phyloP scores from a whole-genome alignment of 352 stramenopile genomes.

The Aphanomyces stellatus region DNA sequence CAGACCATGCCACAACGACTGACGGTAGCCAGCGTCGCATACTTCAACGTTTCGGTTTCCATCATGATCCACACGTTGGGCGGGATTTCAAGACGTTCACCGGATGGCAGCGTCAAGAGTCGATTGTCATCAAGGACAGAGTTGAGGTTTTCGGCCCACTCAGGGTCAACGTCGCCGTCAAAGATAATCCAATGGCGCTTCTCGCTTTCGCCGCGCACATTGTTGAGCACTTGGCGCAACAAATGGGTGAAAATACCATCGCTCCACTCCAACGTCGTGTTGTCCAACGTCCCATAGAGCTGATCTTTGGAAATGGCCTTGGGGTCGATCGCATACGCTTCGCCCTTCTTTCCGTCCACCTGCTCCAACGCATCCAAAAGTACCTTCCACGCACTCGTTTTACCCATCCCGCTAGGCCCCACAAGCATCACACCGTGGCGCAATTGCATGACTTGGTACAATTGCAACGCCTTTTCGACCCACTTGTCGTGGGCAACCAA shows the following conservation, averaged over 20 bases:
- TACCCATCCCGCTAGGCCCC: constrained; percentile 94
- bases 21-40: constrained; percentile 99
- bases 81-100: constrained; percentile 97
- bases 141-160: constrained; percentile 99
- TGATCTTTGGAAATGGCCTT: constrained; percentile 98
- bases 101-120: constrained; percentile 97
- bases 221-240: constrained; percentile 94
- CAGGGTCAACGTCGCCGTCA: constrained; percentile 99
- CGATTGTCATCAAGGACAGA: constrained; percentile 99
- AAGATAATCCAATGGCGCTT: constrained; percentile 99
- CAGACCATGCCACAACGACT: constrained; percentile 99
- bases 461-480: constrained; percentile 98
- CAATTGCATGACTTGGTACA: constrained; percentile 97
- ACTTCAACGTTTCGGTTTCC: constrained; percentile 98
- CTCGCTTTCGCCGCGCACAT: constrained; percentile 94
- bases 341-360: constrained; percentile 93
- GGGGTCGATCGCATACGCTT: constrained; percentile 98
- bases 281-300: constrained; percentile 98
- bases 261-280: constrained; percentile 99
- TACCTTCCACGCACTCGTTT: constrained; percentile 91
- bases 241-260: constrained; percentile 99
- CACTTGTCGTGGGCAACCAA: constrained; percentile 88
- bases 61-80: constrained; percentile 99
- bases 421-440: constrained; percentile 99
- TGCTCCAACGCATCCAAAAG: constrained; percentile 92